Base-by-base conservation (phyloP, 176 grass and related monocot species). In the Avena sativa region DNA sequence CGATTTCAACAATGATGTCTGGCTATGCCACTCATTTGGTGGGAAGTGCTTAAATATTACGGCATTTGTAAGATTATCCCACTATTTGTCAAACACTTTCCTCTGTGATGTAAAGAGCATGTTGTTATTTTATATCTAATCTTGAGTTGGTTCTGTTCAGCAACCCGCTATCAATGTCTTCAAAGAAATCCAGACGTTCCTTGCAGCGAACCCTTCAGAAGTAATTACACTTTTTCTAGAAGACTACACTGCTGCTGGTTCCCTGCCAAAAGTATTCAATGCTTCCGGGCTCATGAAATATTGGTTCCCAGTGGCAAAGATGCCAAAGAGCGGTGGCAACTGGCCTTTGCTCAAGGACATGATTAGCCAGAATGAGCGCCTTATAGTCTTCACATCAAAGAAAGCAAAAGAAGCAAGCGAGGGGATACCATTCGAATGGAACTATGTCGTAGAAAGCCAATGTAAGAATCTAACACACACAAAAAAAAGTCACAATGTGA, bases 331-430 rank as follows among this genome's bases (percentile, higher is more conserved):
- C 50, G 94, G 97, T 46, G 90, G 83, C 6, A 71, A 96, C 74
- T 98, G 97, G 97, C 97, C 97, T 61, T 32, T 96, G 83, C 92
- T 98, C 32, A 90, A 93, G 76, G 86, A 94, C 86, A 98, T 96
- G 97, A 91, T 96, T 43, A 88, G 86, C 66, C 74, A 84, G 64
- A 98, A 96, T 48, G 87, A 92, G 36, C 92, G 97, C 20, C 80
- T 98, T 58, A 20, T 98, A 6, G 90, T 98, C 30, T 98, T 98
- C 89, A 93, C 97, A n/a, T 96, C 97, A 13, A 96, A 98, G 83
- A 88, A 88, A 40, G 76, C 84, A 47, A 96, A 98, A 89, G 90
- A 98, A 76, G 89, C 90, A 25, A 85, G 83, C 3, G 97, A 98
- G 65, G 87, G 80, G 64, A 98, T 98, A 2, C 83, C 97, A 1